These are phyloP conservation scores for Parmelia sp. DNA, from an alignment of 495 filamentous ascomycete species.

Conservation along the genomic window DNA sequence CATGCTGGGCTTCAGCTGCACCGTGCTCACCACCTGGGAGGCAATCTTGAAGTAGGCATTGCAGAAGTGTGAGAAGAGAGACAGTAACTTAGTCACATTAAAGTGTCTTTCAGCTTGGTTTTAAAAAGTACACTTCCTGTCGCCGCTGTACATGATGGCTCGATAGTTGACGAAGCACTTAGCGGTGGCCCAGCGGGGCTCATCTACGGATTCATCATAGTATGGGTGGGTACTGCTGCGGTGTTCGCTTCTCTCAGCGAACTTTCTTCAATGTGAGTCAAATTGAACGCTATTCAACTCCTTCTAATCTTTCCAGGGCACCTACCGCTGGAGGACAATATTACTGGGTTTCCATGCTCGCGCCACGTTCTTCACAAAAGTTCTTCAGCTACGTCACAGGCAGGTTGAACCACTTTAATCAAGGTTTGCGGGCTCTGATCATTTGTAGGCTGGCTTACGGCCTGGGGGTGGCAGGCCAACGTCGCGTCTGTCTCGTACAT, in stretches of 20 bases:
- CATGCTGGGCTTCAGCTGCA: conserved; percentile 16
- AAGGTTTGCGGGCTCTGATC: not conserved
- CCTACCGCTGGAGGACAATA: conserved; percentile 47
- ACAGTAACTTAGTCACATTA: not conserved
- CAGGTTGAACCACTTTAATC: not conserved
- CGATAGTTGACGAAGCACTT: not conserved
- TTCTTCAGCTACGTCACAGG: conserved; percentile 43
- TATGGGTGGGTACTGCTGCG: conserved; percentile 37
- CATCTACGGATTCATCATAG: conserved; percentile 47
- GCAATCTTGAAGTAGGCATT: not conserved
- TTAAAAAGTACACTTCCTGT: not conserved
- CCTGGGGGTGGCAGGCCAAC: conserved; percentile 41
- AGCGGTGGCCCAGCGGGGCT: conserved; percentile 48
- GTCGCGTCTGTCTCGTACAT: conserved; percentile 36
- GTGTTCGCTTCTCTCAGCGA: conserved; percentile 35
- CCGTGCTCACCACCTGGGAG: conserved; percentile 15
- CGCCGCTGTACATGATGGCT: not conserved
- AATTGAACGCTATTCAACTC: not conserved
- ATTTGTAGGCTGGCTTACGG: conserved; percentile 38
- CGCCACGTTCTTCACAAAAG: conserved; percentile 33
- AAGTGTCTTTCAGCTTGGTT: not conserved
- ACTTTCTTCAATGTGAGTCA: conserved; percentile 35
- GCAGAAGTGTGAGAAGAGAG: not conserved
- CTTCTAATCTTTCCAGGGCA: conserved; percentile 19
- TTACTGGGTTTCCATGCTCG: conserved; percentile 45